Evolutionary conservation across 768 basidiomycete species (phyloP).

Genomic region (Mycena sanguinolenta): DNA sequence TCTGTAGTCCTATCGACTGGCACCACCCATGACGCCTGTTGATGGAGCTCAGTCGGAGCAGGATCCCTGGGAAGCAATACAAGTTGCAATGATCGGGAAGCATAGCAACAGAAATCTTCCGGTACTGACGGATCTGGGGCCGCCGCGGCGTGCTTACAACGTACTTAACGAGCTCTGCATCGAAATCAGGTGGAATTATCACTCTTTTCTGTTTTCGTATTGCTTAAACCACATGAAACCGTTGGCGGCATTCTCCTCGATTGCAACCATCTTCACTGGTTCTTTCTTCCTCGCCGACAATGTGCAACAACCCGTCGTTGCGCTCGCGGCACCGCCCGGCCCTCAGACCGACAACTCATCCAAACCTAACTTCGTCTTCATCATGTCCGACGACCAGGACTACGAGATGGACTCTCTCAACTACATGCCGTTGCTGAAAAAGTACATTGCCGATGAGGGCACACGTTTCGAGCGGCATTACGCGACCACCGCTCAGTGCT

Average conservation of each 20-base stretch:
- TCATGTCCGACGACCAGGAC: neutral
- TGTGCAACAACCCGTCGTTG: neutral
- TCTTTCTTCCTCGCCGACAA: neutral
- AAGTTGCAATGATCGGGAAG: no score
- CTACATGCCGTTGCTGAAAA: neutral
- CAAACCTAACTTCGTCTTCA: neutral
- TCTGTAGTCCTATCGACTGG: no score
- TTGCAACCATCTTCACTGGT: neutral
- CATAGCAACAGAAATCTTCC: no score
- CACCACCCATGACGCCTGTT: no score
- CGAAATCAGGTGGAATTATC: constrained; percentile 34
- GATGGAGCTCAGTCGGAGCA: no score
- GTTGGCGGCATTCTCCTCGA: neutral
- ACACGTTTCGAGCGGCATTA: neutral
- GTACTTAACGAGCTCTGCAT: constrained; percentile 15
- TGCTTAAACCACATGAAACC: neutral
- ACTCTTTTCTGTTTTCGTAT: neutral
- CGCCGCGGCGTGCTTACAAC: no score
- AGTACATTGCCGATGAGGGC: neutral
- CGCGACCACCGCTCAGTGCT: neutral
- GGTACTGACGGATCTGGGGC: no score
- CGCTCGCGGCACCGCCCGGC: neutral
- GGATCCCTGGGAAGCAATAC: no score
- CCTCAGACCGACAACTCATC: neutral
- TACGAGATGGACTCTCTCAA: neutral